Percentiles rank a stretch among this genome's conserved stretches.
Conservation (phyloP, 331 rosid species). For the Rhamnella rubrinervis region DNA sequence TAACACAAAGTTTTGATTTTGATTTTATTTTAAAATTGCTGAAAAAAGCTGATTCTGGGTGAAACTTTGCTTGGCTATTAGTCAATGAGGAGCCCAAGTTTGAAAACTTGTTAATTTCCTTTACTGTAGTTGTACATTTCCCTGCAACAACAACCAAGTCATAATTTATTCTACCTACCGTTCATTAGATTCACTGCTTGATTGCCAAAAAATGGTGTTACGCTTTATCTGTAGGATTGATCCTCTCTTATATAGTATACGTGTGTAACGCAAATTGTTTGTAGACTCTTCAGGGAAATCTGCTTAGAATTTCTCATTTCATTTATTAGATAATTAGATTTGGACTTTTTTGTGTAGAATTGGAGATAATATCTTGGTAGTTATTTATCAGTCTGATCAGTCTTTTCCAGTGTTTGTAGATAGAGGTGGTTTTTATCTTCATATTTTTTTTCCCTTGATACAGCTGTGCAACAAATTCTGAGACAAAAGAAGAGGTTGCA, state of each 20-base stretch:
- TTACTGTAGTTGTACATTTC: not conserved
- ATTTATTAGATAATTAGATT: not conserved
- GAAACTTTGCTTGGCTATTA: not conserved
- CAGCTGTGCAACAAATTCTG: conserved; percentile 75
- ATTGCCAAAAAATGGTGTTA: not conserved
- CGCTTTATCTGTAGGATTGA: not conserved
- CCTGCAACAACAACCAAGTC: not conserved
- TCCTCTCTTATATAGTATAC: too few relatives aligned
- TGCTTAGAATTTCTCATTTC: not conserved
- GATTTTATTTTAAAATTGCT: not conserved
- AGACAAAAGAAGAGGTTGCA: conserved; percentile 60
- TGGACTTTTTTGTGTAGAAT: not conserved
- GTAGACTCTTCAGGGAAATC: not conserved
- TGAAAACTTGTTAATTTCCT: not conserved
- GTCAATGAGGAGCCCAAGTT: not conserved
- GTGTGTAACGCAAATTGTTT: not conserved
- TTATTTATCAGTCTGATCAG: not conserved
- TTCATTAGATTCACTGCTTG: not conserved
- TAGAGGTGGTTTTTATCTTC: conserved; percentile 10
- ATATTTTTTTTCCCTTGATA: not conserved
- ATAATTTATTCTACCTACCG: not conserved
- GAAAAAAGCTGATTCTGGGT: not conserved
- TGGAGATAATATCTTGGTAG: not conserved
- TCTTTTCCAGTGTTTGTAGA: not conserved
- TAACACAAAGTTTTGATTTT: not conserved